Base-by-base conservation (phyloP, 2,329 filamentous ascomycete species). In the Paracorniculantispora psalliotae region DNA sequence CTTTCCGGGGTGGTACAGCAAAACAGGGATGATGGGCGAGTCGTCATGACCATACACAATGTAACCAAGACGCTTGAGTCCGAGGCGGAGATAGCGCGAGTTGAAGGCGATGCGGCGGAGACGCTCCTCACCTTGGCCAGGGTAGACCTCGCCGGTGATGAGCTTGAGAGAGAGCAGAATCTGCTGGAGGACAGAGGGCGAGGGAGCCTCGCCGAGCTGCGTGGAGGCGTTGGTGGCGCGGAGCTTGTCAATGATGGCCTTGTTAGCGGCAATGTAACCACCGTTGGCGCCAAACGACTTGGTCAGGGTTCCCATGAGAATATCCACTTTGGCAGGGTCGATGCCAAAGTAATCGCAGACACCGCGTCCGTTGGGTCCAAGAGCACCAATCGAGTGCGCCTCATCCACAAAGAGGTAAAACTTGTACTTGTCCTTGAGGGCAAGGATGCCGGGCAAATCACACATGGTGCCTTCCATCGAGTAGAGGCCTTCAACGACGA, bases 391-490 rank as follows among this genome's bases (percentile, higher is more conserved):
- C 13, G 92, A 97, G 79, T 99, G 94, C 37, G 94, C 94, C 76
- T 99, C 94, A 68, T 99, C 94, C 61, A 99, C 82, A 69, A 96
- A 99, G 2, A 99, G 84, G 70, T 91, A 84, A 77, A 96, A 99
- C 79, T 96, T 97, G 85, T 99, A 99, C 75, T 90, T 92, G 72
- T 88, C 88, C 84, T 96, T 97, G 64, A 99, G 81, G 53, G 81
- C 83, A 60, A 99, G 77, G 53, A 99, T 80, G 62, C 91, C 91
- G 1, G 94, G 94, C n/a, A 99, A 83, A 72, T 99, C 94, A 75
- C 91, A 94, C 90, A 99, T 96, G 65, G 92, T 97, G 51, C 94
- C 94, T 77, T 99, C 94, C 94, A 99, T 99, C 1, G 93, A 97
- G 81, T 99, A 99, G 21, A 99, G 83, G 66, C 94, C 94, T 73